Evolutionary conservation across 2,329 filamentous ascomycete genomes (phyloP).

Genomic region (Exophiala viscosa): DNA sequence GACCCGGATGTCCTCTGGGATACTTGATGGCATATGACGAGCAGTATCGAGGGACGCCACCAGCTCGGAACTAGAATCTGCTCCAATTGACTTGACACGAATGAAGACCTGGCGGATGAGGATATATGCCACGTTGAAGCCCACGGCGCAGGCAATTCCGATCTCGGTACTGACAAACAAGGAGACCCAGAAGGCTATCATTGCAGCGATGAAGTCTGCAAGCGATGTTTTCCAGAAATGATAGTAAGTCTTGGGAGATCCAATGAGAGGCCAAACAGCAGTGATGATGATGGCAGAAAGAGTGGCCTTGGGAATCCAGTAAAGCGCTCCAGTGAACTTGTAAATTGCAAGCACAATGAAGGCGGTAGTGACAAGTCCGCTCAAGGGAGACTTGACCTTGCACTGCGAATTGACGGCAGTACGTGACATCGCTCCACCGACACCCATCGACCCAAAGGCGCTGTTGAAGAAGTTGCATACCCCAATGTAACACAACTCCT

Average conservation of each 20-base stretch:
- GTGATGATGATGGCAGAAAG: conserved; percentile 65
- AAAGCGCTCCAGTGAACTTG: conserved; percentile 57
- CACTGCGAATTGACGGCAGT: conserved; percentile 65
- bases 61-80: conserved; percentile 32
- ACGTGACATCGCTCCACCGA: conserved; percentile 64
- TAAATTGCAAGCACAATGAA: conserved; percentile 62
- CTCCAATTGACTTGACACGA: conserved; percentile 34
- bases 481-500: conserved; percentile 63
- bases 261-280: conserved; percentile 61
- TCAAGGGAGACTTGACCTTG: conserved; percentile 59
- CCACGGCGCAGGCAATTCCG: conserved; percentile 58
- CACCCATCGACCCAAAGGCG: conserved; percentile 63
- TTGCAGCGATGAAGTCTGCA: conserved; percentile 60
- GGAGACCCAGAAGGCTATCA: conserved; percentile 63
- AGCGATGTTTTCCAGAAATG: conserved; percentile 63
- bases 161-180: conserved; percentile 59
- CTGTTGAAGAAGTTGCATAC: conserved; percentile 61
- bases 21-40: conserved; percentile 21
- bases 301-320: conserved; percentile 65
- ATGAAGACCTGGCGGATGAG: conserved; percentile 58
- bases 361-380: conserved; percentile 58
- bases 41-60: conserved; percentile 28
- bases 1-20: conserved; percentile 51
- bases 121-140: conserved; percentile 61
- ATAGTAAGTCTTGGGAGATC: conserved; percentile 57